phyloP scores from a whole-genome alignment of 2,329 filamentous ascomycete species.

The Aquanectria penicillioides region DNA sequence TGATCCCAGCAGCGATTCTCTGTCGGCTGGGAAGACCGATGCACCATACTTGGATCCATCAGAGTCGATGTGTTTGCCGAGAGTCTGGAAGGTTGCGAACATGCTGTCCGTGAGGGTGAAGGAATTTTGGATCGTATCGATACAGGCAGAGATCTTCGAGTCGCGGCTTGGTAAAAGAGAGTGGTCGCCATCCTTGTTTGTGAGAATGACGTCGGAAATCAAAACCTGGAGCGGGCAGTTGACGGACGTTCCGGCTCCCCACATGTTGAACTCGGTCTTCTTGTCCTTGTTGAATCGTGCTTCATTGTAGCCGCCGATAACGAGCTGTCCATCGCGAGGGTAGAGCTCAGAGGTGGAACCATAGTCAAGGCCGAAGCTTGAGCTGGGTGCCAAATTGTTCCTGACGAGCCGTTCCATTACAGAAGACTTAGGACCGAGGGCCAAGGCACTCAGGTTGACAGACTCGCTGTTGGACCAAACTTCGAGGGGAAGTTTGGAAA shows the following conservation, averaged over 20 bases:
- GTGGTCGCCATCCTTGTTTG: constrained; percentile 19
- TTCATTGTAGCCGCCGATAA: constrained; percentile 16
- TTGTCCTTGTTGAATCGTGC: constrained; percentile 10
- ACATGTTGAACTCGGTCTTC: constrained; percentile 20
- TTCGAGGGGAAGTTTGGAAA: constrained; percentile 16
- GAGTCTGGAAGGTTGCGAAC: constrained; percentile 19
- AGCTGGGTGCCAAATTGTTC: constrained; percentile 6
- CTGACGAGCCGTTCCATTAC: constrained; percentile 4
- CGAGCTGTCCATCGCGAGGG: constrained; percentile 15
- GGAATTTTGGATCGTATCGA: constrained; percentile 22
- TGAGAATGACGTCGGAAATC: constrained; percentile 14
- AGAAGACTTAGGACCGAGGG: constrained; percentile 10
- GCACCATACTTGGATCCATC: constrained; percentile 5
- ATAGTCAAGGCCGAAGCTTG: constrained; percentile 12
- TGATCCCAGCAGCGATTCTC: constrained; percentile 10
- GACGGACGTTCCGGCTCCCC: constrained; percentile 13
- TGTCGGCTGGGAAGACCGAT: background rate
- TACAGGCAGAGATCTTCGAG: constrained; percentile 15
- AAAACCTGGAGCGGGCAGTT: constrained; percentile 20
- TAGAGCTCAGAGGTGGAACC: constrained; percentile 15
- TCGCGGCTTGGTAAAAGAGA: constrained; percentile 7
- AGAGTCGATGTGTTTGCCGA: constrained; percentile 15
- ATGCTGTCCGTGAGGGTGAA: constrained; percentile 15
- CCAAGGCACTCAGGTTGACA: constrained; percentile 17
- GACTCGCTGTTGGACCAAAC: constrained; percentile 18